Evolutionary conservation across 202 grass and related monocot species (phyloP), one percentile per base, ranked within the genome.

Genomic region (Alloteropsis angusta): DNA sequence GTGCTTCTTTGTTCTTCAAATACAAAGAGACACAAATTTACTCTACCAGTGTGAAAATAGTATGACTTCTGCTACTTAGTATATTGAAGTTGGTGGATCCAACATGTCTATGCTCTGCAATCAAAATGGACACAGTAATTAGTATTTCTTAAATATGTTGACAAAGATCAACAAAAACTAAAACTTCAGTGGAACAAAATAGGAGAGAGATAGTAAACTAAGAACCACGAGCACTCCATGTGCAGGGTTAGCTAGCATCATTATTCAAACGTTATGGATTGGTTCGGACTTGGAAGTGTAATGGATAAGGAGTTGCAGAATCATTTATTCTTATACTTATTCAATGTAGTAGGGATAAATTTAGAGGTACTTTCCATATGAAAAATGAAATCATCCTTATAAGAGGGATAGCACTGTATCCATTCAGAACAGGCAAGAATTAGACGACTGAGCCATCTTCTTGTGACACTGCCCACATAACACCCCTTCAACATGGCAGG

Each of bases 21-120:
- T 61, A 87, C 25, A 54, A 35, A 41, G 38, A 62, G 34, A 57
- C 10, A 82, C 1, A 73, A 54, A 68, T 23, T 61, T 79, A 80
- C 6, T 56, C 36, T 84, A 99, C 96, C 96, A 99, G 80, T 72
- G 96, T 99, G 81, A 99, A 99, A 86, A 99, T 99, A 81, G 96
- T 99, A 89, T 99, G 96, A 85, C 96, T 99, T 96, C 96, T 95
- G 85, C 96, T 99, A 86, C 96, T 99, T 34, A 96, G 80, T 75
- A 99, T 60, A 68, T 99, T 99, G 84, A 99, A 99, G 79, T 99
- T 99, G 77, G 90, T 99, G 80, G 92, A 96, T 28, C 96, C 96
- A 79, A 99, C 92, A 86, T 99, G 96, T 73, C 96, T 96, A 85
- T 99, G 96, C 86, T 99, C 96, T 99, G 86, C 82, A 60, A 90